phyloP scores from a whole-genome alignment of 768 basidiomycete species.

The Xerocomellus intermedius region DNA sequence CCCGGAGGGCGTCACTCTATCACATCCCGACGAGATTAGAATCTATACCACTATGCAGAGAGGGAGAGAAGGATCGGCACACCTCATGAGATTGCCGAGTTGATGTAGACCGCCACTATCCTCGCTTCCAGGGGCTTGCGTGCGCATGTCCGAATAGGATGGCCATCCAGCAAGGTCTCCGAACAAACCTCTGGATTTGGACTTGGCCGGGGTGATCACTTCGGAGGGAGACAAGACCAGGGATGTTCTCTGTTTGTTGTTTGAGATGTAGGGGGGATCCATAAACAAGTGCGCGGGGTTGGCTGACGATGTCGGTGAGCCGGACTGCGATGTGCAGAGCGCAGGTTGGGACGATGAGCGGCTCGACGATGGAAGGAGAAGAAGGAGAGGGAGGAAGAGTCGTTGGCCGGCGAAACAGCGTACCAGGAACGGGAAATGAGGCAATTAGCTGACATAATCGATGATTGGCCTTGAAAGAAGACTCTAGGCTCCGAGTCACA shows the following conservation, averaged over 20 bases:
- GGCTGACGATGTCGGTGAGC: background rate
- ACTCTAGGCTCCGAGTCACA: too few relatives aligned
- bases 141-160: slow-evolving; percentile 12
- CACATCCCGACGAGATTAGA: background rate
- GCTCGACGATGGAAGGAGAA: slow-evolving; percentile 1
- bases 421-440: slow-evolving; percentile 13
- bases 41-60: background rate
- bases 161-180: slow-evolving; percentile 15
- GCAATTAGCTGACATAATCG: slow-evolving; percentile 24
- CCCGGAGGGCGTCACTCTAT: slow-evolving; percentile 11
- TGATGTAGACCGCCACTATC: slow-evolving; percentile 5
- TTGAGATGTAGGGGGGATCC: slow-evolving; percentile 8
- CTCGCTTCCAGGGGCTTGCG: slow-evolving; percentile 16
- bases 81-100: slow-evolving; percentile 14
- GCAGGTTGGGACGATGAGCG: background rate
- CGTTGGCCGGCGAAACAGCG: background rate
- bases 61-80: background rate
- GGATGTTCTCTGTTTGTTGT: background rate
- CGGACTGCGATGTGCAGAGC: background rate
- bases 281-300: background rate
- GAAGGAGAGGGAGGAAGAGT: slow-evolving; percentile 1
- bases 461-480: slow-evolving; percentile 5
- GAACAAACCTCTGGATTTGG: slow-evolving; percentile 6
- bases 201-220: slow-evolving; percentile 12
- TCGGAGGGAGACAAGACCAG: slow-evolving; percentile 6